Evolutionary conservation across 768 basidiomycete genomes (phyloP).

Genomic region (Lentinula sp.): DNA sequence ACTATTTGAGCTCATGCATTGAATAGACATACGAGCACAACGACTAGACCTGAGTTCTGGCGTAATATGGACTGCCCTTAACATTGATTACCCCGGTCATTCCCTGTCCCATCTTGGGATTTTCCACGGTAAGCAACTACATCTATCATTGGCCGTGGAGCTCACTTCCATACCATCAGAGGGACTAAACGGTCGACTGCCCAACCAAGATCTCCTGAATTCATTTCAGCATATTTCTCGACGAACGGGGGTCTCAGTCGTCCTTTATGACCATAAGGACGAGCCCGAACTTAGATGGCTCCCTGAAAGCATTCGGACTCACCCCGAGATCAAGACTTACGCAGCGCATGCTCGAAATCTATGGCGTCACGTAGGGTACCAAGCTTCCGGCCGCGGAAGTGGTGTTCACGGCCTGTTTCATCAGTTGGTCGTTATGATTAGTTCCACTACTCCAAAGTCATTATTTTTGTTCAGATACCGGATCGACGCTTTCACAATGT

Average conservation of each 20-base stretch:
- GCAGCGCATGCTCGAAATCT: constrained; percentile 61
- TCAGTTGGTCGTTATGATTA: constrained; percentile 40
- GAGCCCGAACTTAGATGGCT: constrained; percentile 35
- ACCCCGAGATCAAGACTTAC: constrained; percentile 43
- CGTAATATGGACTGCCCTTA: constrained; percentile 92
- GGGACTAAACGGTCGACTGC: constrained; percentile 90
- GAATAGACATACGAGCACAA: constrained; percentile 60
- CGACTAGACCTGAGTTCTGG: constrained; percentile 66
- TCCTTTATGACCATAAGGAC: constrained; percentile 66
- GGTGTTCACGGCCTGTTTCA: constrained; percentile 90
- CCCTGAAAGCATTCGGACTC: constrained; percentile 35
- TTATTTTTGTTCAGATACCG: constrained; percentile 55
- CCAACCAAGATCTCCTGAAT: constrained; percentile 94
- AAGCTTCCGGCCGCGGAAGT: constrained; percentile 74
- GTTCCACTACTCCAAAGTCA: constrained; percentile 2
- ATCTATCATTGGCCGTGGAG: not conserved
- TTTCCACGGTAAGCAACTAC: constrained; percentile 67
- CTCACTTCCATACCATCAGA: constrained; percentile 41
- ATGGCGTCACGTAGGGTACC: constrained; percentile 62
- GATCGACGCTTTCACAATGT: constrained; percentile 91
- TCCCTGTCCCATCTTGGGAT: constrained; percentile 96
- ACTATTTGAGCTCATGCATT: not conserved
- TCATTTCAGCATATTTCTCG: constrained; percentile 68
- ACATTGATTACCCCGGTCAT: constrained; percentile 94
- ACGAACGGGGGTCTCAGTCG: constrained; percentile 68